phyloP scores from a whole-genome alignment of 2,329 filamentous ascomycete species.

The Colletotrichum coccodes region DNA sequence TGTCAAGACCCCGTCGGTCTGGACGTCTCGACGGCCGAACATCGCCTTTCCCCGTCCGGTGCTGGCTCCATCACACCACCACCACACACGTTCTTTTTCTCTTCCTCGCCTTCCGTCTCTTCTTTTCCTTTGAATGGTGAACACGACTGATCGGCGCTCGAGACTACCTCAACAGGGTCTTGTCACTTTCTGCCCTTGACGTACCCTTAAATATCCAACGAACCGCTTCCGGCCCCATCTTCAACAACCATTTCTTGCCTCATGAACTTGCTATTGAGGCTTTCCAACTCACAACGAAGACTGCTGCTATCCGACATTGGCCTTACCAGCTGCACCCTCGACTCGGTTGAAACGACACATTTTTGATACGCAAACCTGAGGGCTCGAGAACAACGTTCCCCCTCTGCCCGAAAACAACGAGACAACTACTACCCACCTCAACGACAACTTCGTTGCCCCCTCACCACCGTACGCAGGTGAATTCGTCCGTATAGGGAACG shows the following conservation, averaged over 20 bases:
- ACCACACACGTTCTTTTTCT: constrained; percentile 14
- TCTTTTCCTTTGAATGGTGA: constrained; percentile 24
- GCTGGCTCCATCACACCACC: constrained; percentile 31
- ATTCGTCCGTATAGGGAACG: neutral
- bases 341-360: constrained; percentile 20
- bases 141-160: constrained; percentile 19
- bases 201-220: constrained; percentile 25
- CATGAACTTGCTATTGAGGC: constrained; percentile 56
- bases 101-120: constrained; percentile 32
- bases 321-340: constrained; percentile 35
- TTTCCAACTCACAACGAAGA: constrained; percentile 10
- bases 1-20: neutral
- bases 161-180: constrained; percentile 25
- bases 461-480: constrained; percentile 7
- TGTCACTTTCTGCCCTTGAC: constrained; percentile 22
- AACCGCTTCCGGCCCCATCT: constrained; percentile 26
- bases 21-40: constrained; percentile 11
- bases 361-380: neutral
- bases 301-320: constrained; percentile 35
- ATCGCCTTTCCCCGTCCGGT: constrained; percentile 20
- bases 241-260: constrained; percentile 28
- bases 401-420: neutral
- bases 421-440: neutral
- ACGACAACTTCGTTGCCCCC: neutral
- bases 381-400: neutral